Evolutionary conservation across 768 basidiomycete genomes (phyloP), one percentile per base, ranked within the genome.

Genomic region (Auriscalpium microsporum): DNA sequence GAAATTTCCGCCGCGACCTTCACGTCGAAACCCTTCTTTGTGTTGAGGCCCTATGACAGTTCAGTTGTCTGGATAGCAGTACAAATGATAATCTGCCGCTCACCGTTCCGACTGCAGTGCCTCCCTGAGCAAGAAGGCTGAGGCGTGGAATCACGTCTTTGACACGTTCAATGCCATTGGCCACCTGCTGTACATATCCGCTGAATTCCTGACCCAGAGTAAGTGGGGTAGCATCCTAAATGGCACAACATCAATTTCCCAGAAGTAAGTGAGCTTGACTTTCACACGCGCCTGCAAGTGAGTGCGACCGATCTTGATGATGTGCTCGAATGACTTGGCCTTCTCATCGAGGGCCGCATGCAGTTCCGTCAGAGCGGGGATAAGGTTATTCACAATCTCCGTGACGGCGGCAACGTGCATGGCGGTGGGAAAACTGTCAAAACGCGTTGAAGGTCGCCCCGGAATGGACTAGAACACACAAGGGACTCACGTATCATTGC

Each of bases 181-280:
- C 76, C 54, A 98, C 69, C 72, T 99, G 96, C 68, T 94, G 90
- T 16, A 94, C 96, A 72, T 99, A 99, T 37, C 96, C 96, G 55
- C 89, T 91, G 74, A 99, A 98, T 74, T 99, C 96, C 75, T 98
- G 96, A 14, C 96, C 96, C 42, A 99, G 84, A 14, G 96, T 97
- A 62, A 99, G 73, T 11, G 96, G 96, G 0, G 96, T 98, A 3
- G 96, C 96, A 71, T 99, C 96, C 86, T 96, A 67, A 37, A 46
- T 17, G 54, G 50, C 54, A 53, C 55, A 28, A 4, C 28, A 28
- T 28, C 7, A 28, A 4, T 28, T 28, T 28, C 28, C 7, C 28
- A 28, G 28, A 56, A 19, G 47, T 44, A 60, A 16, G 47, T 48
- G 46, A 19, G 48, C n/a, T n/a, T 35, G 37, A 44, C 38, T 23